A percentile compares a stretch with the other conserved stretches of the same genome.
phyloP scores from a whole-genome alignment of 257 asterid species.

The Salvia miltiorrhiza region DNA sequence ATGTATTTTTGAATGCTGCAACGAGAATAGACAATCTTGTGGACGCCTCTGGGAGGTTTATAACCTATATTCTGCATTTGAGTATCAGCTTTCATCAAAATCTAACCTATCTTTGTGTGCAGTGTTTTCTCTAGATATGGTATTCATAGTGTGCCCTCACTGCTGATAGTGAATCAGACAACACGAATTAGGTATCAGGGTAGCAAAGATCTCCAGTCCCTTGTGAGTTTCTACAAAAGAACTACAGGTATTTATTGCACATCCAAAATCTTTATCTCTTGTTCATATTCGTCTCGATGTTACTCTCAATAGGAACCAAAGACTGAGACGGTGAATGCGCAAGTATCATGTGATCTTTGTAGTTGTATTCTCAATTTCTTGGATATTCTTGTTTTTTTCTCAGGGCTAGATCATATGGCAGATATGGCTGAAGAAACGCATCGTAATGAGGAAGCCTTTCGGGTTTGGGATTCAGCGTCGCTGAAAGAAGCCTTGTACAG shows the following conservation, averaged over 20 bases:
- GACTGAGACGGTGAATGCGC: background rate
- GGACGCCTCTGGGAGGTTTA: background rate
- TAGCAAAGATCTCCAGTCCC: slow-evolving; percentile 55
- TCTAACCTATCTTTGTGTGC: slow-evolving; percentile 27
- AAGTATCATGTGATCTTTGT: background rate
- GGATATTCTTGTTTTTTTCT: slow-evolving; percentile 4
- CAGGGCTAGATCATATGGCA: slow-evolving; percentile 45
- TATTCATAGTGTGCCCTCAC: slow-evolving; percentile 76
- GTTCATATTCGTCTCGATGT: background rate
- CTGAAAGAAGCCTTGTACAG: slow-evolving; percentile 32
- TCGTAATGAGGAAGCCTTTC: slow-evolving; percentile 11
- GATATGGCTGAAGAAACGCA: slow-evolving; percentile 33
- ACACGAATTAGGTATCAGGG: slow-evolving; percentile 47
- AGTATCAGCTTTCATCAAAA: slow-evolving; percentile 12
- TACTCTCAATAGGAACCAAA: background rate
- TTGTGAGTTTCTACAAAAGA: slow-evolving; percentile 53
- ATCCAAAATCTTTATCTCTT: background rate
- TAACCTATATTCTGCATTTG: background rate
- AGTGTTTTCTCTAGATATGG: slow-evolving; percentile 80
- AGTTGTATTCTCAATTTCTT: background rate
- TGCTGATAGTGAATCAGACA: slow-evolving; percentile 60
- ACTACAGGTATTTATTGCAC: slow-evolving; percentile 58
- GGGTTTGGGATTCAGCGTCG: slow-evolving; percentile 34
- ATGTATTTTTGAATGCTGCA: background rate
- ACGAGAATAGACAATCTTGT: background rate